These are phyloP conservation scores for Blastomyces emzantsi DNA, from an alignment of 2,329 filamentous ascomycete genomes.

Conservation along the genomic window DNA sequence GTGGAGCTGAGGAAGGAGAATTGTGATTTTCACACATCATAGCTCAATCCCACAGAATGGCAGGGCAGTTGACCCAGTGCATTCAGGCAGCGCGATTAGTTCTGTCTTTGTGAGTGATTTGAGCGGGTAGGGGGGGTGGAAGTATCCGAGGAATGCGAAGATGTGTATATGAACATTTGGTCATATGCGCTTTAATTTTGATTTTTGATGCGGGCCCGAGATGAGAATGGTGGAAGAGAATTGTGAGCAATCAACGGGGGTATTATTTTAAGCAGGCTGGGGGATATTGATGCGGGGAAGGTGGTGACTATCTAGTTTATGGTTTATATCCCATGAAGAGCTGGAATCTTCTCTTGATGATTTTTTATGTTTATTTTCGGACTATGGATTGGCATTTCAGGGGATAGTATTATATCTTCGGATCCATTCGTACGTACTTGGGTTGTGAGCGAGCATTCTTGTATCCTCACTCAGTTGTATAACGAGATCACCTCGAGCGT, in stretches of 20 bases:
- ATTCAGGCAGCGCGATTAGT: slow-evolving; percentile 26
- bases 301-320: slow-evolving; percentile 30
- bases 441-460: too few species aligned
- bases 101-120: slow-evolving; percentile 39
- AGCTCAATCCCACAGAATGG: slow-evolving; percentile 24
- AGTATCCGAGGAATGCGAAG: slow-evolving; percentile 21
- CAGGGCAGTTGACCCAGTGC: slow-evolving; percentile 25
- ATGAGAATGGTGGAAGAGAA: slow-evolving; percentile 18
- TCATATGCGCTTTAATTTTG: slow-evolving; percentile 42
- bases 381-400: too few species aligned
- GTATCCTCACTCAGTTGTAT: too few species aligned
- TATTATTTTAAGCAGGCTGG: slow-evolving; percentile 20
- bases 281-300: slow-evolving; percentile 25
- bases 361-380: too few species aligned
- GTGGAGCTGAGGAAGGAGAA: slow-evolving; percentile 27
- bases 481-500: too few species aligned
- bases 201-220: slow-evolving; percentile 25
- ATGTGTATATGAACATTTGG: slow-evolving; percentile 42
- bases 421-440: too few species aligned
- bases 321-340: too few species aligned
- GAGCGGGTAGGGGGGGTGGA: slow-evolving; percentile 32
- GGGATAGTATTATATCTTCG: too few species aligned
- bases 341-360: too few species aligned
- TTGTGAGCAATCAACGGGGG: slow-evolving; percentile 28
- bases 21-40: slow-evolving; percentile 35